Evolutionary conservation across 768 basidiomycete genomes (phyloP).

Genomic region (Agaricus subrufescens): DNA sequence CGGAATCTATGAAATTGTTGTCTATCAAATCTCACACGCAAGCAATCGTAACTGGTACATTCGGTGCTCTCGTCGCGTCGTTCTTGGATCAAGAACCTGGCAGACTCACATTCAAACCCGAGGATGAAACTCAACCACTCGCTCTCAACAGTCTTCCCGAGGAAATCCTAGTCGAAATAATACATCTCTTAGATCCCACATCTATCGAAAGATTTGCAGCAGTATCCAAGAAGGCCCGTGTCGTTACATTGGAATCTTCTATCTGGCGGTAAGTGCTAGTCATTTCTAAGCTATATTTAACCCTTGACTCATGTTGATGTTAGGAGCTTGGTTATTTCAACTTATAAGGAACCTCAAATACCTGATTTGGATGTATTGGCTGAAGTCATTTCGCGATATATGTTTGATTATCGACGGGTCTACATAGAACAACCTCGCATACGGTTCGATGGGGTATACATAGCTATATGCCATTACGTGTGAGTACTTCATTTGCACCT

Average conservation of each 20-base stretch:
- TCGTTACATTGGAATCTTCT: conserved; percentile 61
- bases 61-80: conserved; percentile 42
- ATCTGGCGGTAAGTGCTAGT: conserved; percentile 65
- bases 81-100: conserved; percentile 34
- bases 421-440: conserved; percentile 84
- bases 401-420: conserved; percentile 65
- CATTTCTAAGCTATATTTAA: neutral
- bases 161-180: conserved; percentile 66
- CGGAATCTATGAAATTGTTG: conserved; percentile 18
- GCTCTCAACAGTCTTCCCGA: conserved; percentile 63
- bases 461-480: conserved; percentile 88
- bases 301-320: neutral
- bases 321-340: conserved; percentile 59
- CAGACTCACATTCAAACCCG: conserved; percentile 55
- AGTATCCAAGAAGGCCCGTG: conserved; percentile 69
- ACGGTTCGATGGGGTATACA: conserved; percentile 86
- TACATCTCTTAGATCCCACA: conserved; percentile 61
- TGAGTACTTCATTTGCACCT: conserved; percentile 28
- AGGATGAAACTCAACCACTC: conserved; percentile 56
- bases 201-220: conserved; percentile 74
- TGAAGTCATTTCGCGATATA: conserved; percentile 46
- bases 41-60: conserved; percentile 28
- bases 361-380: conserved; percentile 43
- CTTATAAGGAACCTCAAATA: conserved; percentile 78
- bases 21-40: conserved; percentile 8